Base-by-base conservation (phyloP, 2,329 filamentous ascomycete species). In the Talaromyces rugulosus region DNA sequence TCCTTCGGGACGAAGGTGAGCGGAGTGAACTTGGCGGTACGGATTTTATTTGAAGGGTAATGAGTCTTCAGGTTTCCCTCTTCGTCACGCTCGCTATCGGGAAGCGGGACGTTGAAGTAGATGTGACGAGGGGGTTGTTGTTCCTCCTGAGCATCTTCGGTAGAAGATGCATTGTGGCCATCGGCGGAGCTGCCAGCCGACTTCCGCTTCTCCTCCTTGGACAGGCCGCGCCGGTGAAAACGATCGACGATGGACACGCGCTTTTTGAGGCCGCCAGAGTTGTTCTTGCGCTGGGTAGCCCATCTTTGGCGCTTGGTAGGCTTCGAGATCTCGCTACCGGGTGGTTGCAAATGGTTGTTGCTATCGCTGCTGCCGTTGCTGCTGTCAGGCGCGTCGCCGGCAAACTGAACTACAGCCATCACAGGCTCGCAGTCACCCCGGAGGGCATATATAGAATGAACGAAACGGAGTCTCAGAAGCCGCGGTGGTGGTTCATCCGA, bases 1-100 rank as follows among this genome's bases (percentile, higher is more conserved):
- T 99, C 98, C 81, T 98, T 98, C 14, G 95, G 95, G 31, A 99
- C 77, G 77, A 99, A 99, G 63, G 91, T 96, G 66, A 99, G 77
- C 8, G 96, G 89, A 7, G 95, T 99, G 77, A 99, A 99, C 78
- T 98, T 99, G 63, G 95, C 91, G 3, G 95, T 99, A 69, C 96
- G 86, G 75, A 99, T 96, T 83, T 99, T 99, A 82, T 99, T 99
- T 67, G 94, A 85, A 56, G 90, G 84, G 75, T 89, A 99, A 27
- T 85, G 81, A 62, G 85, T 82, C 59, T 81, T 75, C 2, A 92
- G 90, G 63, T 86, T 83, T 40, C 93, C 95, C 54, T 96, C 87
- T 64, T 95, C 90, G 72, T 97, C 92, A 69, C 89, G 82, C 66
- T 90, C 85, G 28, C 88, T 84, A 51, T 83, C 80, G 0, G 95